These are phyloP conservation scores for Pouteria glomerata DNA, from an alignment of 148 eudicot species.

Conservation along the genomic window DNA sequence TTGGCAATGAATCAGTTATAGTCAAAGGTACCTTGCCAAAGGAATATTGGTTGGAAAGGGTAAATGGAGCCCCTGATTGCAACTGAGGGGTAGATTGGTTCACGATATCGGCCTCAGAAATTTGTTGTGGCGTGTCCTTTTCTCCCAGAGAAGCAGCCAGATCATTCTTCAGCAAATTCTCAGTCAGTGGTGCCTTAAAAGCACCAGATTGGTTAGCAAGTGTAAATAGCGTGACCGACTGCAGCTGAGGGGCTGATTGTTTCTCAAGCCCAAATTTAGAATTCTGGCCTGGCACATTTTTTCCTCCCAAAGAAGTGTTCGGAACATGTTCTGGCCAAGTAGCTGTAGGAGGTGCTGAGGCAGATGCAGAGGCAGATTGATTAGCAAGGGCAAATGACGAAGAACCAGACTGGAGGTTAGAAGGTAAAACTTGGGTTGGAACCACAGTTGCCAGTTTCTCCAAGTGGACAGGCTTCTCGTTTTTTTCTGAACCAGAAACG, in stretches of 20 bases:
- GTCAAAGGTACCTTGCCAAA: neutral
- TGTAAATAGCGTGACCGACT: too few species aligned
- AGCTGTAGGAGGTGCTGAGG: neutral
- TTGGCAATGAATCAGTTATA: neutral
- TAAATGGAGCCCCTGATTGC: neutral
- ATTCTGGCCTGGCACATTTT: neutral
- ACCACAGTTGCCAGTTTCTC: neutral
- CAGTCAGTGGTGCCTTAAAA: neutral
- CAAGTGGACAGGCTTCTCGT: neutral
- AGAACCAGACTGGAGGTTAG: neutral
- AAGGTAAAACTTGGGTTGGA: neutral
- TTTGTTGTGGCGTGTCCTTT: neutral
- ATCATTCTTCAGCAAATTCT: neutral
- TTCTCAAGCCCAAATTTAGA: neutral
- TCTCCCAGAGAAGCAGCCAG: neutral
- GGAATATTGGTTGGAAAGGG: neutral
- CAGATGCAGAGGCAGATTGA: neutral
- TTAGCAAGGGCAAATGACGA: neutral
- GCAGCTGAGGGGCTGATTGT: too few species aligned
- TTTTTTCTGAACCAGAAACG: neutral
- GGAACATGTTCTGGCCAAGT: neutral
- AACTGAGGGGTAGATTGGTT: neutral
- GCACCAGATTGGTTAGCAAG: neutral
- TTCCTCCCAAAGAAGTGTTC: neutral
- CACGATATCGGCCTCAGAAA: neutral